phyloP scores from a whole-genome alignment of 2,329 filamentous ascomycete species.

The Claviceps humidiphila region DNA sequence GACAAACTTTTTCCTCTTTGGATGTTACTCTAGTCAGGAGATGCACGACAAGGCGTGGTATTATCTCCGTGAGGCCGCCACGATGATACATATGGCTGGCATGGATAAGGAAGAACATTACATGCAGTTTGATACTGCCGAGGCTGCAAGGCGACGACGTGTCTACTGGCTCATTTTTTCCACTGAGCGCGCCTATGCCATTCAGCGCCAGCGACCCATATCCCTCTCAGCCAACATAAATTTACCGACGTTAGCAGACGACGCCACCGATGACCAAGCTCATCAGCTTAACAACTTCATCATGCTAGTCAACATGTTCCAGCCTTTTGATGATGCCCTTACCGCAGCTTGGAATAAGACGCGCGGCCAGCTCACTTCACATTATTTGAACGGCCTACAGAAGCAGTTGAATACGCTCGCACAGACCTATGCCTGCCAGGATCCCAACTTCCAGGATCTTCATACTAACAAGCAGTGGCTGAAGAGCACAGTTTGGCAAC shows the following conservation, averaged over 20 bases:
- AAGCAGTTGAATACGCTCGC: slow-evolving; percentile 47
- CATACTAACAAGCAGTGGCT: slow-evolving; percentile 51
- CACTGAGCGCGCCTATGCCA: slow-evolving; percentile 59
- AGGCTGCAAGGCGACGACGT: slow-evolving; percentile 49
- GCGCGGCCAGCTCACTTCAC: slow-evolving; percentile 39
- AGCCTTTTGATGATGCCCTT: slow-evolving; percentile 52
- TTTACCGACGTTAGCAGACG: slow-evolving; percentile 48
- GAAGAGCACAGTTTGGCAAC: slow-evolving; percentile 49
- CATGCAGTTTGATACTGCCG: slow-evolving; percentile 40
- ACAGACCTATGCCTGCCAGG: slow-evolving; percentile 37
- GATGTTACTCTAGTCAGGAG: slow-evolving; percentile 57
- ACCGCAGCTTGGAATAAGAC: slow-evolving; percentile 55
- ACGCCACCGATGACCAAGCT: slow-evolving; percentile 41
- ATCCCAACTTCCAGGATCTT: slow-evolving; percentile 42
- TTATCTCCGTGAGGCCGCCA: slow-evolving; percentile 63
- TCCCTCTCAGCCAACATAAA: slow-evolving; percentile 57
- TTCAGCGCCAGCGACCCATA: slow-evolving; percentile 56
- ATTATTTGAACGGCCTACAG: slow-evolving; percentile 45
- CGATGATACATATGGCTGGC: slow-evolving; percentile 47
- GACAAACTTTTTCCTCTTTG: slow-evolving; percentile 71
- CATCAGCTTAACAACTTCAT: slow-evolving; percentile 44
- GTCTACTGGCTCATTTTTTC: slow-evolving; percentile 64
- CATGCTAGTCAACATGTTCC: slow-evolving; percentile 48
- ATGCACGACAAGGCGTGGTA: slow-evolving; percentile 69
- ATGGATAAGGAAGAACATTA: slow-evolving; percentile 54